Evolutionary conservation across 2,329 filamentous ascomycete species (phyloP).

Genomic region (Scytalidium sp.): DNA sequence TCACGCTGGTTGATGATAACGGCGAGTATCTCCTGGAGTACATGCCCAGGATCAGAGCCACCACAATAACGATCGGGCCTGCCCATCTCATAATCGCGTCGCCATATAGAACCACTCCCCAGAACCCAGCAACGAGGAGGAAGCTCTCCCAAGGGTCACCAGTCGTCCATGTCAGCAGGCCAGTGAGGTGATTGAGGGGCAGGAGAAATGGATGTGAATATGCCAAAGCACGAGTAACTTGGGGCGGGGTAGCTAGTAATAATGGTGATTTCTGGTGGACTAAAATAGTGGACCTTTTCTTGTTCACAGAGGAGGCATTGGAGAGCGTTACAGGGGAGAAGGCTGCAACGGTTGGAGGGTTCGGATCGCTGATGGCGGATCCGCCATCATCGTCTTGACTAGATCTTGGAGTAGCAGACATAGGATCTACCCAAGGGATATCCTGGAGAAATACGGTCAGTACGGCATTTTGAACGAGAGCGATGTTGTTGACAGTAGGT

Average conservation of each 20-base stretch:
- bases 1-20: conserved; percentile 80
- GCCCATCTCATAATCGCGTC: conserved; percentile 77
- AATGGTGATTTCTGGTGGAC: conserved; percentile 96
- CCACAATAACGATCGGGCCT: conserved; percentile 79
- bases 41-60: conserved; percentile 83
- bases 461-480: neutral
- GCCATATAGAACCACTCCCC: conserved; percentile 83
- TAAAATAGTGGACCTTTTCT: conserved; percentile 84
- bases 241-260: conserved; percentile 87
- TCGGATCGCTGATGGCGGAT: conserved; percentile 31
- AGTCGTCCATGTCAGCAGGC: conserved; percentile 89
- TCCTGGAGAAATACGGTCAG: conserved; percentile 23
- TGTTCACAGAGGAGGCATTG: conserved; percentile 57
- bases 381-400: conserved; percentile 22
- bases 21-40: conserved; percentile 88
- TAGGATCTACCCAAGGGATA: conserved; percentile 30
- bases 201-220: conserved; percentile 95
- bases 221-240: conserved; percentile 88
- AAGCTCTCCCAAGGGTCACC: conserved; percentile 97
- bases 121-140: conserved; percentile 78
- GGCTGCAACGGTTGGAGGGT: conserved; percentile 75
- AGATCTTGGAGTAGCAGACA: conserved; percentile 27
- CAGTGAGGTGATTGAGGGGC: conserved; percentile 80
- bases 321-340: conserved; percentile 85
- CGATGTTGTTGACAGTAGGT: neutral